Evolutionary conservation across 2,329 filamentous ascomycete species (phyloP).

Genomic region (Paramyrothecium roridum): DNA sequence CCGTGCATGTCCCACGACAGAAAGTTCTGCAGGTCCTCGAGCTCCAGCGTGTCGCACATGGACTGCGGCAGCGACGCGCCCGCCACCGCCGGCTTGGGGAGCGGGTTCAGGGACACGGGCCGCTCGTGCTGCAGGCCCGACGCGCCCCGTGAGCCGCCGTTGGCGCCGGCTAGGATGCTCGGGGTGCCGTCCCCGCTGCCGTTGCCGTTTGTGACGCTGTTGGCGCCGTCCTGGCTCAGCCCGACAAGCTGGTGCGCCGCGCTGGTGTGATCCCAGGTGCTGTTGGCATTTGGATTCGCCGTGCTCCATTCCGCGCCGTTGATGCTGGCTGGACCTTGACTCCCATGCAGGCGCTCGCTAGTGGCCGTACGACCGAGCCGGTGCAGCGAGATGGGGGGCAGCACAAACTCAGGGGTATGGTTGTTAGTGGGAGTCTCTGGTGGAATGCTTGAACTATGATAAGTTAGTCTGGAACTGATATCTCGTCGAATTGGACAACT

Average conservation of each 20-base stretch:
- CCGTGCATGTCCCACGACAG: constrained; percentile 38
- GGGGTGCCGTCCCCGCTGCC: too few relatives aligned
- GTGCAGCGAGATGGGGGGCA: constrained; percentile 17
- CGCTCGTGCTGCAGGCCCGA: constrained; percentile 32
- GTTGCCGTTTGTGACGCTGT: too few relatives aligned
- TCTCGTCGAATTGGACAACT: constrained; percentile 11
- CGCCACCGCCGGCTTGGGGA: constrained; percentile 12
- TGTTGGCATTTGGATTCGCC: constrained; percentile 13
- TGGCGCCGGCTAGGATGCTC: constrained; percentile 7
- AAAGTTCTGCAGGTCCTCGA: constrained; percentile 35
- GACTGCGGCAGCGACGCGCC: background rate
- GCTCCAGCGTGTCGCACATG: constrained; percentile 32
- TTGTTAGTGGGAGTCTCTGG: background rate
- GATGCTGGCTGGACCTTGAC: constrained; percentile 6
- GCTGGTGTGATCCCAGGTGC: constrained; percentile 20
- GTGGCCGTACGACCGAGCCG: constrained; percentile 14
- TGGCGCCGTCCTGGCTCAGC: constrained; percentile 12
- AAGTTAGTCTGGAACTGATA: background rate
- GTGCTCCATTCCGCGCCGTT: constrained; percentile 15
- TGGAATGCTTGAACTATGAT: background rate
- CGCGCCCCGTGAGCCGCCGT: constrained; percentile 10
- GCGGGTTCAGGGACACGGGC: constrained; percentile 22
- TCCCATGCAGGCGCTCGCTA: constrained; percentile 4
- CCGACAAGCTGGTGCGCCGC: constrained; percentile 22
- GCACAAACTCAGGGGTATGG: constrained; percentile 11